Evolutionary conservation across 345 rosid species (phyloP), one percentile per base, ranked within the genome.

Genomic region (Camelina hispida): DNA sequence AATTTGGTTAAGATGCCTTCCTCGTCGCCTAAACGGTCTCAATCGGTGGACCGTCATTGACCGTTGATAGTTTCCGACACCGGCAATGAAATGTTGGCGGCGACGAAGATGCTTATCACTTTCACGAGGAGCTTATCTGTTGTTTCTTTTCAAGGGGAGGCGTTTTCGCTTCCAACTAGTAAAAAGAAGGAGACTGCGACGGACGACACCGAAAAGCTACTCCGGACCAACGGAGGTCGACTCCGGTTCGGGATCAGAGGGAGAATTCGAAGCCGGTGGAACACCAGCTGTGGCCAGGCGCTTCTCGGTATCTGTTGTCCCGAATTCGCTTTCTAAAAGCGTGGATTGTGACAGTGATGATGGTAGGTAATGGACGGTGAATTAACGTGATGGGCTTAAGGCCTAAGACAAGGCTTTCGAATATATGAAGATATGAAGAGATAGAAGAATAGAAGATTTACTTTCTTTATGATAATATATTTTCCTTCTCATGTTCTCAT

Each of bases 71-170:
- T 73, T 81, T 77, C 83, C 0, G n/a, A n/a, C n/a, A n/a, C n/a
- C n/a, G n/a, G n/a, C n/a, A n/a, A n/a, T n/a, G n/a, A n/a, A n/a
- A n/a, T n/a, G n/a, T n/a, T n/a, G n/a, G n/a, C n/a, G n/a, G n/a
- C n/a, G n/a, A n/a, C n/a, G n/a, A n/a, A n/a, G n/a, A n/a, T n/a
- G n/a, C n/a, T n/a, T n/a, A n/a, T n/a, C n/a, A n/a, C n/a, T n/a
- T n/a, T n/a, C n/a, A n/a, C n/a, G 82, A 67, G 98, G 77, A 94
- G 96, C 62, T 83, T 94, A 71, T 87, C 96, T 20, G 22, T 20
- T 32, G 97, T 94, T 72, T 87, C 98, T 0, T 94, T 94, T 64
- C 98, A 91, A 84, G 98, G 98, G 0, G 92, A 88, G 76, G 77
- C 91, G 50, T 94, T 88, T 84, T 91, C 96, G 40, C 92, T 94